Percentiles rank a stretch among this genome's conserved stretches.
phyloP scores from a whole-genome alignment of 169 alveolate species.

The Eimeria acervulina region DNA sequence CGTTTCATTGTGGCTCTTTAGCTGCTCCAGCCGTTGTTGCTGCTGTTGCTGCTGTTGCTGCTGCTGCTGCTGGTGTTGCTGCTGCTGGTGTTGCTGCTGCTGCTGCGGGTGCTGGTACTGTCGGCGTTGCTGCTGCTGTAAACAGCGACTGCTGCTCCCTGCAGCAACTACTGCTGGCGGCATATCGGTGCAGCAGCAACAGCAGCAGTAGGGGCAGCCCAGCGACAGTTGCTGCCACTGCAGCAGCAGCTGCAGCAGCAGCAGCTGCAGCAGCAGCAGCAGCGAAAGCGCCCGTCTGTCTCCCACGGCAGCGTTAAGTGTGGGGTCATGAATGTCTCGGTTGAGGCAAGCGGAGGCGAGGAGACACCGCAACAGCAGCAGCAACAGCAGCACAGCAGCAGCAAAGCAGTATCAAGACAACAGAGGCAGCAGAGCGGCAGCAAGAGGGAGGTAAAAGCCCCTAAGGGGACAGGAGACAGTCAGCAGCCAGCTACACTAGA shows the following conservation, averaged over 20 bases:
- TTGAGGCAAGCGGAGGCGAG: neutral
- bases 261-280: conserved; percentile 60
- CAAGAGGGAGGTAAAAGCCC: neutral
- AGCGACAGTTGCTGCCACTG: conserved; percentile 12
- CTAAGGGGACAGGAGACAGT: neutral
- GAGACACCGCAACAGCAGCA: neutral
- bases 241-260: conserved; percentile 41
- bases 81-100: neutral
- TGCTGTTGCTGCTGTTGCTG: conserved; percentile 40
- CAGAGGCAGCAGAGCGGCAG: neutral
- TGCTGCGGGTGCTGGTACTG: neutral
- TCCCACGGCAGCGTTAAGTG: neutral
- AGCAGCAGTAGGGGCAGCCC: conserved; percentile 26
- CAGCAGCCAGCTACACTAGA: conserved; percentile 16
- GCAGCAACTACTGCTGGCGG: conserved; percentile 32
- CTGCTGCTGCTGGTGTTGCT: neutral
- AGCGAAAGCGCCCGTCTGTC: neutral
- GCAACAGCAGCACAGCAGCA: too few relatives aligned
- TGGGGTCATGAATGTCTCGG: neutral
- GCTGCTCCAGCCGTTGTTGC: neutral
- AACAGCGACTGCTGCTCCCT: conserved; percentile 39
- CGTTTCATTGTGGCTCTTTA: conserved; percentile 54
- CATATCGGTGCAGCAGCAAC: conserved; percentile 42
- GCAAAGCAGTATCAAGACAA: too few relatives aligned
- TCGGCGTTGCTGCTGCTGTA: neutral